Evolutionary conservation across 306 rosid species (phyloP).

Genomic region (Gynostemma pentaphyllum): DNA sequence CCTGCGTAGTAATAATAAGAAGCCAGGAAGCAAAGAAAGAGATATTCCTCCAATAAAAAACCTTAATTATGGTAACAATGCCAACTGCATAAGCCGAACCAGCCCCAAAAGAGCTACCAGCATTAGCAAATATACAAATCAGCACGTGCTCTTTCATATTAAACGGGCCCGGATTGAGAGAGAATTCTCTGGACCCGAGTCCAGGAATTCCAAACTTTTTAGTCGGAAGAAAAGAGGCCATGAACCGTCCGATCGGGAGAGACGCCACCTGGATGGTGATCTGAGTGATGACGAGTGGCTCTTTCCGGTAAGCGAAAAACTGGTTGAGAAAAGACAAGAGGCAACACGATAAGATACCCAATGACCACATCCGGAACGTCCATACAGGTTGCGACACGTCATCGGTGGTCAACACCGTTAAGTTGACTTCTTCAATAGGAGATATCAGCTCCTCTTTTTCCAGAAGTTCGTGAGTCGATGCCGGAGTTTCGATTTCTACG

Average conservation of each 20-base stretch:
- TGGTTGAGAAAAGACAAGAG: conserved; percentile 66
- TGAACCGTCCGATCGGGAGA: conserved; percentile 62
- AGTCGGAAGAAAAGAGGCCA: conserved; percentile 38
- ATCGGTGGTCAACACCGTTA: conserved; percentile 56
- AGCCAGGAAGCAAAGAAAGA: conserved; percentile 51
- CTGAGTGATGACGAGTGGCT: conserved; percentile 48
- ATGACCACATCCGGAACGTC: conserved; percentile 86
- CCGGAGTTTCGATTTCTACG: conserved; percentile 1
- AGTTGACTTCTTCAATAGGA: conserved; percentile 56
- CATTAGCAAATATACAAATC: conserved; percentile 71
- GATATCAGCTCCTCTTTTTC: conserved; percentile 41
- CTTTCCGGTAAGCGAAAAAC: conserved; percentile 64
- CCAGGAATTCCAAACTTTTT: conserved; percentile 36
- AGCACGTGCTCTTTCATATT: conserved; percentile 83
- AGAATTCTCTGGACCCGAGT: conserved; percentile 21
- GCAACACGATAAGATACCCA: conserved; percentile 47
- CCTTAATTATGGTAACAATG: conserved; percentile 50
- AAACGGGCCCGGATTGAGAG: conserved; percentile 74
- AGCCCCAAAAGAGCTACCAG: conserved; percentile 52
- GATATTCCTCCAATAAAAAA: conserved; percentile 39
- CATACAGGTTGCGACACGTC: conserved; percentile 55
- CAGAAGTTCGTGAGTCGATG: neutral
- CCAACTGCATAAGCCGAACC: conserved; percentile 58
- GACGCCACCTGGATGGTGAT: conserved; percentile 53
- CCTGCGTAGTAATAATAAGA: conserved; percentile 65